Base-by-base conservation (phyloP, 371 early-diverging fungal genomes). In the Apophysomyces elegans region DNA sequence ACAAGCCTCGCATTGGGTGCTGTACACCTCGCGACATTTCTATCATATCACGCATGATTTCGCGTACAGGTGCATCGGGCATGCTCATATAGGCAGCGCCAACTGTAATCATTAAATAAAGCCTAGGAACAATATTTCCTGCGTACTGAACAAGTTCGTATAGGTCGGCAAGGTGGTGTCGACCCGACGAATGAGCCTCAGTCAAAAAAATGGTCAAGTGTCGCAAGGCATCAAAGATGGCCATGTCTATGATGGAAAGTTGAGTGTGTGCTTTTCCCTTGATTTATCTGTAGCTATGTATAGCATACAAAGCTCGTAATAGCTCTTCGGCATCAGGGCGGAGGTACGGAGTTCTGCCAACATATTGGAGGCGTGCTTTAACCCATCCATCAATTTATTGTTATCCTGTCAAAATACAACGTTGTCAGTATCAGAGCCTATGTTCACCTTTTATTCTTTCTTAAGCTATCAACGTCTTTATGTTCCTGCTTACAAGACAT, bases 11-110 rank as follows among this genome's bases (percentile, higher is more conserved):
- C 5, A 93, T 95, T 5, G 98, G 96, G 64, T 98, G 98, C 79
- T 98, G 98, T 11, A 98, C 96, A 65, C 97, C 98, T 47, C 95
- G 84, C n/a, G 91, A 71, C 98, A 98, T 98, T 71, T 97, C 97
- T 75, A 97, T 86, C 96, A 98, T 95, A 75, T 98, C 98, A 71
- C 90, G 84, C 93, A 98, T 93, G 62, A 98, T 85, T 66, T 96
- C 96, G 64, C 91, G 90, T 39, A 95, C 90, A 2, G 97, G 97
- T 1, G 96, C 86, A 61, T 89, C 90, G 7, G 78, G 76, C 70
- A 92, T 80, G 57, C 92, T 88, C 94, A 97, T 94, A 74, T 93
- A 96, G 14, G 91, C 94, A 13, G 93, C 86, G 56, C 96, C 98
- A 37, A 97, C 96, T 4, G 98, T 97, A 58, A 96, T 93, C 97